Conservation (phyloP, 805 yeast genomes). For the Yamadazyma phyllophila region DNA sequence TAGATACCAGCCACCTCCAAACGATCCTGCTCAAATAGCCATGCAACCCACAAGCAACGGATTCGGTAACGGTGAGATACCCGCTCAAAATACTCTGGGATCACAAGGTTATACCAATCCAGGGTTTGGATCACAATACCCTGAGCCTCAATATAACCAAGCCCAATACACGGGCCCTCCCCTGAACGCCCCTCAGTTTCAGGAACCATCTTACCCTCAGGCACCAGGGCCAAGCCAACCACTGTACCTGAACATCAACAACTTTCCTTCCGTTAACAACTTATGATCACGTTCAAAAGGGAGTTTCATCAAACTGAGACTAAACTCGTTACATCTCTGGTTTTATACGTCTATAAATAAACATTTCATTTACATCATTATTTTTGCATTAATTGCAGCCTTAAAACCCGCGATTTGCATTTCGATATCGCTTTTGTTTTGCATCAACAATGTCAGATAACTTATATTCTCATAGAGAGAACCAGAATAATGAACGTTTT, state of each 20-base stretch:
- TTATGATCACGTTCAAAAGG: slow-evolving; percentile 8
- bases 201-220: neutral
- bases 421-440: neutral
- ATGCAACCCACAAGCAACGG: slow-evolving; percentile 37
- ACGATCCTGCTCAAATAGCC: neutral
- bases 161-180: neutral
- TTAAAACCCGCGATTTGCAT: no score
- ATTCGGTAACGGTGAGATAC: slow-evolving; percentile 29
- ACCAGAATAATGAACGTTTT: slow-evolving; percentile 41
- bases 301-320: no score
- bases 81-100: neutral
- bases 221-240: slow-evolving; percentile 1
- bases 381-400: neutral
- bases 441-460: slow-evolving; percentile 21
- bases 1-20: slow-evolving; percentile 4
- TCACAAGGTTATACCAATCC: neutral
- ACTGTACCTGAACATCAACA: slow-evolving; percentile 27
- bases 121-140: neutral
- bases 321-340: no score
- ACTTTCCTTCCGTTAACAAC: slow-evolving; percentile 26
- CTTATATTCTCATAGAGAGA: slow-evolving; percentile 41
- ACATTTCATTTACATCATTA: neutral
- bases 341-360: no score
- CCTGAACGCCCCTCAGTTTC: neutral
- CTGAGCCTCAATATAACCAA: neutral